Evolutionary conservation across 1,284 basidiomycete species (phyloP), one percentile per base, ranked within the genome.

Genomic region (Mixia osmundae): DNA sequence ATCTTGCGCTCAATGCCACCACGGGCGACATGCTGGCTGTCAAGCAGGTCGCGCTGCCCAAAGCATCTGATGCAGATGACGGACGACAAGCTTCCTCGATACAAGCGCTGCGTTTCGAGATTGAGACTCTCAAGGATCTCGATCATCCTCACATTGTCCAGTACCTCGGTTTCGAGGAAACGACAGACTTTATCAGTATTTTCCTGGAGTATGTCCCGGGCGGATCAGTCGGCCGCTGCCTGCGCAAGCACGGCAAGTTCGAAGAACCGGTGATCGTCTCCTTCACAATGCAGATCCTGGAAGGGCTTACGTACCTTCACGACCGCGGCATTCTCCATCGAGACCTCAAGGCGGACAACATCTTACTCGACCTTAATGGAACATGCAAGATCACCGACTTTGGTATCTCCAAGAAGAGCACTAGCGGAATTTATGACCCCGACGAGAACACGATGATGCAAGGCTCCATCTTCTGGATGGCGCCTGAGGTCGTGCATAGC

Each of bases 21-120:
- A 94, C 87, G 0, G 89, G 89, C 39, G 89, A 97, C 57, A 89
- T 95, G 78, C 87, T 97, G 49, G 91, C 91, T 5, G 91, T 99
- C 47, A 99, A 99, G 59, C 91, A 99, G 59, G 91, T 99, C 33
- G 89, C 95, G 57, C 67, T 89, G 40, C 87, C 89, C 1, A 71
- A 72, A 34, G 89, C 83, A 1, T 77, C 74, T 48, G 89, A 97
- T 59, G 76, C 75, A 53, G 74, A 72, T 48, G 85, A 95, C 53
- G 65, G 68, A 18, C 68, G 85, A 11, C 87, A 94, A 52, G 63
- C 71, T 37, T 69, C 68, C 25, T 74, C 89, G 41, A 78, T 99
- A 36, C 76, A 87, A 44, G 85, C 87, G 0, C 61, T 97, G 44
- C 80, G 85, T 56, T 68, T 76, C 44, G 91, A 97, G 61, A 91